Evolutionary conservation across 75 land plant genomes (phyloP).

Genomic region (Cunninghamia lanceolata): DNA sequence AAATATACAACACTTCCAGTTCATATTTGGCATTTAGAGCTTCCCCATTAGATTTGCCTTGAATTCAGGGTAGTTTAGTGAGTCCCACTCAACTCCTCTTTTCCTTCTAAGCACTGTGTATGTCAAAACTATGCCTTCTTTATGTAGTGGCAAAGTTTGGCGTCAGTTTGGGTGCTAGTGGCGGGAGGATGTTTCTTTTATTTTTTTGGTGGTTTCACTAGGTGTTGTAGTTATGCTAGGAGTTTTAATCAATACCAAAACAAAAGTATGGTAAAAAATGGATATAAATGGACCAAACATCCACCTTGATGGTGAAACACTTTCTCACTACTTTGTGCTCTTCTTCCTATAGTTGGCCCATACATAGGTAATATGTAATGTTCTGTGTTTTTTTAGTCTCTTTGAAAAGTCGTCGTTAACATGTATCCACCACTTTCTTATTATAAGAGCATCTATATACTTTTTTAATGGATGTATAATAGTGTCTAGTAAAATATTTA

Average conservation of each 20-base stretch:
- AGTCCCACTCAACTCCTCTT: not conserved
- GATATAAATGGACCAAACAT: not conserved
- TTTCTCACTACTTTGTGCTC: no score
- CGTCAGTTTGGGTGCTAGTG: not conserved
- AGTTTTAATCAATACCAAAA: not conserved
- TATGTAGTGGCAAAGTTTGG: not conserved
- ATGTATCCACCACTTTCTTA: no score
- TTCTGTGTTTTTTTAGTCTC: no score
- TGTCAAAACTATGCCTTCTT: not conserved
- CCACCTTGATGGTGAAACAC: no score
- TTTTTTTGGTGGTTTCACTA: not conserved
- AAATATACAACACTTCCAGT: not conserved
- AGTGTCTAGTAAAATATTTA: no score
- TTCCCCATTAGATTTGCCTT: not conserved
- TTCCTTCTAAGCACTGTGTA: not conserved
- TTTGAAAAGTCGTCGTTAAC: no score
- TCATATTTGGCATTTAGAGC: not conserved
- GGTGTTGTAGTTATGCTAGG: not conserved
- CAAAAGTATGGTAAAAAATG: not conserved
- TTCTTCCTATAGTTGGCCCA: no score
- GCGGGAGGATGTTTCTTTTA: no score
- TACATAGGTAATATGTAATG: no score
- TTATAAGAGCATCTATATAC: no score
- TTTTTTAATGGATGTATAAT: no score
- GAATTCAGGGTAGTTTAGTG: not conserved